These are phyloP conservation scores for Paramecium pentaurelia DNA, from an alignment of 73 alveolate genomes.

Conservation along the genomic window DNA sequence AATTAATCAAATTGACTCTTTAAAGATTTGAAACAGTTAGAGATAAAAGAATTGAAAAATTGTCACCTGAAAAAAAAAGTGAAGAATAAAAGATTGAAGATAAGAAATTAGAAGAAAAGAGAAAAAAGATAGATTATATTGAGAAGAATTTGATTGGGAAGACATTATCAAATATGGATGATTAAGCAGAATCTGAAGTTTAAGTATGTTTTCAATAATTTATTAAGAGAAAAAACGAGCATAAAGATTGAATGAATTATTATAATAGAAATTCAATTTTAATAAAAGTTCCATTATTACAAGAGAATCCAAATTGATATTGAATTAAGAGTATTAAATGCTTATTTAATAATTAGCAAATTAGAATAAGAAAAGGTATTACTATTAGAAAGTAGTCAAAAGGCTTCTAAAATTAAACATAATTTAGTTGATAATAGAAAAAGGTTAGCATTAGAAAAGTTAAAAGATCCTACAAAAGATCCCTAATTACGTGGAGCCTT, in stretches of 20 bases:
- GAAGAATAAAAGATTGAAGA: neutral
- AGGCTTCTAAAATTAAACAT: conserved; percentile 28
- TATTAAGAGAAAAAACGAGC: conserved; percentile 22
- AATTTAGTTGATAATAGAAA: conserved; percentile 2
- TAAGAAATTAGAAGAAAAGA: neutral
- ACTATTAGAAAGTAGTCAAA: conserved; percentile 25
- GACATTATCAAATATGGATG: neutral
- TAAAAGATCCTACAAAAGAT: conserved; percentile 23
- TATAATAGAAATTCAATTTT: neutral
- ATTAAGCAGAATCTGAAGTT: neutral
- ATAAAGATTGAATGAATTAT: conserved; percentile 12
- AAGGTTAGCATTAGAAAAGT: conserved; percentile 20
- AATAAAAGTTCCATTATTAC: neutral
- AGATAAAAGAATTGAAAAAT: neutral
- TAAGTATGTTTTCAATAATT: neutral
- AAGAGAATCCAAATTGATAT: neutral
- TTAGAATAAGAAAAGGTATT: conserved; percentile 23
- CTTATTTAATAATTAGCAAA: neutral
- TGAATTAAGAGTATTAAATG: conserved; percentile 16
- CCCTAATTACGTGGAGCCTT: conserved; percentile 27
- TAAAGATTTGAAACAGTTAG: neutral
- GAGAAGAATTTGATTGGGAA: neutral
- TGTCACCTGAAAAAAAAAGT: neutral
- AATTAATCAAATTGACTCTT: neutral
- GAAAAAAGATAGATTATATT: neutral